A percentile compares a stretch with the other conserved stretches of the same genome.
Conservation (phyloP, 2,329 filamentous ascomycete genomes). For the Ophiostoma perfectum region DNA sequence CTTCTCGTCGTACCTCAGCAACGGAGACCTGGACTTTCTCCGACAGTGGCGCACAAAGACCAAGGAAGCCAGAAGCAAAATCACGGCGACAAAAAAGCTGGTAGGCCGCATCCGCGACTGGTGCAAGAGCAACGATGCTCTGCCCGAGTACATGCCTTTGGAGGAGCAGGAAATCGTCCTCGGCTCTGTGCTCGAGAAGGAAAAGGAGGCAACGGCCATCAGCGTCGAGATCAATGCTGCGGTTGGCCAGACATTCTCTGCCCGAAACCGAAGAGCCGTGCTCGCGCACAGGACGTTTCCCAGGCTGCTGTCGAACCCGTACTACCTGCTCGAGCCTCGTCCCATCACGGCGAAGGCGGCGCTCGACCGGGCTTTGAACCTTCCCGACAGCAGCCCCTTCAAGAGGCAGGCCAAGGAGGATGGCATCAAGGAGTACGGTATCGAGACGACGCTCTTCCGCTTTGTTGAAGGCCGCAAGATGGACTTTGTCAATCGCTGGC, state of each 20-base stretch:
- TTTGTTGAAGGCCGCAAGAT: conserved; percentile 36
- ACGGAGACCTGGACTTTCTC: neutral
- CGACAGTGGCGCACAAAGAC: neutral
- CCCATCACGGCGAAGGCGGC: conserved; percentile 38
- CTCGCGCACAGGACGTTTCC: conserved; percentile 34
- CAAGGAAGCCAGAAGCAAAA: neutral
- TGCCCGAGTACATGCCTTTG: neutral
- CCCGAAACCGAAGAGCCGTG: neutral
- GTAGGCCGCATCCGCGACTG: neutral
- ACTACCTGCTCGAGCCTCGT: conserved; percentile 38
- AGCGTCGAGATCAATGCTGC: neutral
- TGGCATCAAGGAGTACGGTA: conserved; percentile 46
- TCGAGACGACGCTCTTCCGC: conserved; percentile 40
- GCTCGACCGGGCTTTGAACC: conserved; percentile 36
- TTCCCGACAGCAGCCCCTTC: conserved; percentile 36
- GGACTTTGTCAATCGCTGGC: conserved; percentile 49
- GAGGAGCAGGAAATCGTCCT: conserved; percentile 4
- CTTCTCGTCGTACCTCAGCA: neutral
- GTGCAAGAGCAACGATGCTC: neutral
- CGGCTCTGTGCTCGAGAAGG: neutral
- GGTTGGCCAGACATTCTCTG: neutral
- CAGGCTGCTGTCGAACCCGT: conserved; percentile 45
- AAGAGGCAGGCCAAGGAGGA: conserved; percentile 36
- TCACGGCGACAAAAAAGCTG: neutral
- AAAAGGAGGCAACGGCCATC: neutral